Conservation (phyloP, 179 eudicot genomes). For the Actinidia chinensis region DNA sequence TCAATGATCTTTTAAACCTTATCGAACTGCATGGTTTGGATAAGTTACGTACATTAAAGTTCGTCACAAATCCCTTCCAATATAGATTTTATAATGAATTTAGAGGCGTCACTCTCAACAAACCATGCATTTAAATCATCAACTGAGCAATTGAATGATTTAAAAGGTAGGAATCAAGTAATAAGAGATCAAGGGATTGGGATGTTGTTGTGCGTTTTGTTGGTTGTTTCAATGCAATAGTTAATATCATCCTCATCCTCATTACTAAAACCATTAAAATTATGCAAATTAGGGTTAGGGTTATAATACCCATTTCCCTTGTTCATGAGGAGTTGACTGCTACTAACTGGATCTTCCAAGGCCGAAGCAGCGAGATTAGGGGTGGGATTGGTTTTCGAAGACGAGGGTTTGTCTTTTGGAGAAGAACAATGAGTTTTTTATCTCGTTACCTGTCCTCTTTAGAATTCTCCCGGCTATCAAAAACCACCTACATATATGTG, state of each 20-base stretch:
- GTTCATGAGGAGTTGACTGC: too few species aligned
- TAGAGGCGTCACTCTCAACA: too few species aligned
- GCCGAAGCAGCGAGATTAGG: slow-evolving; percentile 17
- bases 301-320: slow-evolving; percentile 7
- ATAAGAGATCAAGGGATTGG: too few species aligned
- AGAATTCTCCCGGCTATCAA: slow-evolving; percentile 55
- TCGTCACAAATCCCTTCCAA: too few species aligned
- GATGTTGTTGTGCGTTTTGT: too few species aligned
- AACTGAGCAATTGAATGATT: too few species aligned
- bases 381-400: slow-evolving; percentile 14
- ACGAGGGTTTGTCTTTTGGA: slow-evolving; percentile 1
- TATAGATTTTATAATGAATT: too few species aligned
- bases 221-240: slow-evolving; percentile 28
- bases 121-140: too few species aligned
- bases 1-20: too few species aligned
- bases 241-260: slow-evolving; percentile 23
- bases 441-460: slow-evolving; percentile 49
- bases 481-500: slow-evolving; percentile 33
- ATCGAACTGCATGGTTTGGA: too few species aligned
- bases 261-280: slow-evolving; percentile 3
- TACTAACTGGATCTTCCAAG: neutral
- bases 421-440: slow-evolving; percentile 27
- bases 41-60: too few species aligned
- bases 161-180: too few species aligned
- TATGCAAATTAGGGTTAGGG: neutral